phyloP scores from a whole-genome alignment of 78 protist genomes.

The Dictyostelium intermedium region DNA sequence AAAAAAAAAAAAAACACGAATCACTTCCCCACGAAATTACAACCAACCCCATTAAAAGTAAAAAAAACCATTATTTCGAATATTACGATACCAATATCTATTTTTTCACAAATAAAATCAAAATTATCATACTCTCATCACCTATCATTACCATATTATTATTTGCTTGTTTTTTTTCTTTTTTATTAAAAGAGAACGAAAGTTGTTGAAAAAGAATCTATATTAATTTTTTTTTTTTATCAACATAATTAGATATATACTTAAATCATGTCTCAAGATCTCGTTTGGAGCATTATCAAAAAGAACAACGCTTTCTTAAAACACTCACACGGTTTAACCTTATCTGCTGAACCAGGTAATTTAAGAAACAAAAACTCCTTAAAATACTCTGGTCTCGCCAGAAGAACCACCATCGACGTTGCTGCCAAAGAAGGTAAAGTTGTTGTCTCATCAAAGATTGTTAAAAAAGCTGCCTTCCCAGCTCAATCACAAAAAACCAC shows the following conservation, averaged over 20 bases:
- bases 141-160: neutral
- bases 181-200: neutral
- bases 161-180: conserved; percentile 7
- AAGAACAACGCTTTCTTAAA: conserved; percentile 60
- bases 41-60: neutral
- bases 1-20: neutral
- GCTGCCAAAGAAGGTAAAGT: conserved; percentile 10
- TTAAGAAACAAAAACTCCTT: conserved; percentile 47
- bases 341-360: conserved; percentile 70
- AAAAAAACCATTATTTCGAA: no score
- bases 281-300: conserved; percentile 64
- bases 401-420: conserved; percentile 38
- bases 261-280: conserved; percentile 58
- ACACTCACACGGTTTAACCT: conserved; percentile 1
- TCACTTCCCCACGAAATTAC: neutral
- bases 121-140: neutral
- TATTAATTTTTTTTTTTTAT: neutral
- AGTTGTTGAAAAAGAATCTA: neutral
- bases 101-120: neutral
- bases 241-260: neutral
- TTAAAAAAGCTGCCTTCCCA: conserved; percentile 51
- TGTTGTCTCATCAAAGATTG: conserved; percentile 44
- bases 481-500: conserved; percentile 26
- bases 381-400: conserved; percentile 76
- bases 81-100: no score